Evolutionary conservation across 257 asterid species (phyloP).

Genomic region (Echites panduratus): DNA sequence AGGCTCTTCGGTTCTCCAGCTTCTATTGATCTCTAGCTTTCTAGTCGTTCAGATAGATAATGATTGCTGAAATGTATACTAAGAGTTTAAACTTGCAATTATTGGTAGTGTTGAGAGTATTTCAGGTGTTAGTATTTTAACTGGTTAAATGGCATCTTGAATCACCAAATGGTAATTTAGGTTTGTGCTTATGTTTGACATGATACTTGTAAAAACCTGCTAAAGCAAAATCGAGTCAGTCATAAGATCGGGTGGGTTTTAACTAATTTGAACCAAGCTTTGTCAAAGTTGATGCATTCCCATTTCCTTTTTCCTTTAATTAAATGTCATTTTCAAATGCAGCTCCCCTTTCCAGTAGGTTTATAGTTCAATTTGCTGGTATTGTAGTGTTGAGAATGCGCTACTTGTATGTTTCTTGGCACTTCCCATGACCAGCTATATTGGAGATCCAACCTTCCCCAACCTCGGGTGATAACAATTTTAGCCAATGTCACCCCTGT

Average conservation of each 20-base stretch:
- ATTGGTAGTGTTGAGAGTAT: no score
- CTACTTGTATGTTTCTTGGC: not conserved
- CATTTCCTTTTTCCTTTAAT: not conserved
- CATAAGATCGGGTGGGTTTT: conserved; percentile 12
- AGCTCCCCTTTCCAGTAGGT: no score
- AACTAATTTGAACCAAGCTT: conserved; percentile 8
- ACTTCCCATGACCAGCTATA: conserved; percentile 11
- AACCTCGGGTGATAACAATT: not conserved
- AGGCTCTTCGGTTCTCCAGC: not conserved
- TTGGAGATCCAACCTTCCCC: not conserved
- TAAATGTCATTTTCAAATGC: not conserved
- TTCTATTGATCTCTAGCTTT: no score
- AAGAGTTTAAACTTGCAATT: no score
- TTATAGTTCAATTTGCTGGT: conserved; percentile 3
- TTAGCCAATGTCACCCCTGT: not conserved
- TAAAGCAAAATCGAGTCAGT: conserved; percentile 8
- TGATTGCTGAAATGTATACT: no score
- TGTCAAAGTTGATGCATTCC: conserved; percentile 22
- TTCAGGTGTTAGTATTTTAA: not conserved
- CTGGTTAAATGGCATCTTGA: conserved; percentile 14
- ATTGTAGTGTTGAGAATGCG: not conserved
- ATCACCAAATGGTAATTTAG: not conserved
- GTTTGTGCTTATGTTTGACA: conserved; percentile 2
- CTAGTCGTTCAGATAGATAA: no score
- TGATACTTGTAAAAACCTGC: conserved; percentile 15